These are phyloP conservation scores for Colletotrichum musicola DNA, from an alignment of 2,329 filamentous ascomycete genomes.

Conservation along the genomic window DNA sequence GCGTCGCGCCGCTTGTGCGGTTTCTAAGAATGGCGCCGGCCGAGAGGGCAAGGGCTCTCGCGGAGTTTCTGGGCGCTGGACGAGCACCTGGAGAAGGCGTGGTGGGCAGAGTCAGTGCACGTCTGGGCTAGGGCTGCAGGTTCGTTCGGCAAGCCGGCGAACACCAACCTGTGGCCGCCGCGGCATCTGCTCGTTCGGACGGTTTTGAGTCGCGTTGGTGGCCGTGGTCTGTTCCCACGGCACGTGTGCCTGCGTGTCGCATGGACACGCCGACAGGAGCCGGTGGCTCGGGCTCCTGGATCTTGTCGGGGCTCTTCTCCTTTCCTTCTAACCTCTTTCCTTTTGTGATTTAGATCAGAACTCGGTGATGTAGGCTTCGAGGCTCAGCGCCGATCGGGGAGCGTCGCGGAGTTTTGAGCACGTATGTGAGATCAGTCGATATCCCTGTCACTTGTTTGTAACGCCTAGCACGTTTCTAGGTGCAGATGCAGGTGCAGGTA, in stretches of 20 bases:
- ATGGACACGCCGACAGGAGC: slow-evolving; percentile 20
- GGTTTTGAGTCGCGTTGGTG: slow-evolving; percentile 6
- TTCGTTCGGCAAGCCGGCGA: slow-evolving; percentile 15
- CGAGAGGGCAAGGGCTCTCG: slow-evolving; percentile 44
- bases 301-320: background rate
- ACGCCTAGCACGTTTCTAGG: background rate
- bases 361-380: background rate
- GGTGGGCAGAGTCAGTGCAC: slow-evolving; percentile 25
- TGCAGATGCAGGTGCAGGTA: background rate
- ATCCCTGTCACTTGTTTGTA: background rate
- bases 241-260: background rate
- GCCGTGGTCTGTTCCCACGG: background rate
- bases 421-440: no score
- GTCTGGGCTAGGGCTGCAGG: slow-evolving; percentile 10
- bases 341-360: slow-evolving; percentile 18
- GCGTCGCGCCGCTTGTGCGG: slow-evolving; percentile 45
- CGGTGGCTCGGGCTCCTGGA: slow-evolving; percentile 16
- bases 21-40: slow-evolving; percentile 48
- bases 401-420: no score
- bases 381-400: slow-evolving; percentile 1
- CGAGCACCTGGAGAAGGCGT: background rate
- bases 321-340: slow-evolving; percentile 2
- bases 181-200: slow-evolving; percentile 17
- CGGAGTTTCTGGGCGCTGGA: slow-evolving; percentile 42
- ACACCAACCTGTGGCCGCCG: slow-evolving; percentile 7